A percentile compares a stretch with the other conserved stretches of the same genome.
These are phyloP conservation scores for Plantago elongata DNA, from an alignment of 257 asterid genomes.

Conservation along the genomic window DNA sequence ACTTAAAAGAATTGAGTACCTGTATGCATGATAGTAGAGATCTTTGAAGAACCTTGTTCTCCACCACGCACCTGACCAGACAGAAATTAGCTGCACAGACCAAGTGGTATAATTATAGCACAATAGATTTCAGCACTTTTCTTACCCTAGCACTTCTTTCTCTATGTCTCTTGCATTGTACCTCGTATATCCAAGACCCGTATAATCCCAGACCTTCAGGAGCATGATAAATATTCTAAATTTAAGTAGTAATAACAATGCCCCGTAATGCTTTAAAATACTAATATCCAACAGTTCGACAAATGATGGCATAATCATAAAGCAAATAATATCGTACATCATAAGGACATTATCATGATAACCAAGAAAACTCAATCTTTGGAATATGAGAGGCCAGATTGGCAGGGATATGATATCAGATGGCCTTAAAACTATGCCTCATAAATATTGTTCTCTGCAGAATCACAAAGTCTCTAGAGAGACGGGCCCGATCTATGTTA, in stretches of 20 bases:
- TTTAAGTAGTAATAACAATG: neutral
- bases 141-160: slow-evolving; percentile 85
- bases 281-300: too few relatives aligned
- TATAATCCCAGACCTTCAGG: slow-evolving; percentile 93
- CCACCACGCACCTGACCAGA: slow-evolving; percentile 89
- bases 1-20: slow-evolving; percentile 42
- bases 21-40: slow-evolving; percentile 63
- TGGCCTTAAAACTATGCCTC: too few relatives aligned
- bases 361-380: too few relatives aligned
- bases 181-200: slow-evolving; percentile 89
- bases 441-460: too few relatives aligned
- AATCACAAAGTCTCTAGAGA: too few relatives aligned
- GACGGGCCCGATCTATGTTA: too few relatives aligned
- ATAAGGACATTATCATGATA: too few relatives aligned
- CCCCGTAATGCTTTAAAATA: too few relatives aligned
- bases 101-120: slow-evolving; percentile 15
- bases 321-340: too few relatives aligned
- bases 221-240: neutral
- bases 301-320: too few relatives aligned
- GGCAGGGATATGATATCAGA: too few relatives aligned
- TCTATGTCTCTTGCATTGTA: slow-evolving; percentile 74
- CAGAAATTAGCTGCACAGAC: slow-evolving; percentile 25
- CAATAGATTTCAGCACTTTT: slow-evolving; percentile 14
- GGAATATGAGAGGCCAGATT: too few relatives aligned
- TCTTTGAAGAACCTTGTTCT: slow-evolving; percentile 90